Evolutionary conservation across 495 filamentous ascomycete genomes (phyloP).

Genomic region (Daldinia childiae): DNA sequence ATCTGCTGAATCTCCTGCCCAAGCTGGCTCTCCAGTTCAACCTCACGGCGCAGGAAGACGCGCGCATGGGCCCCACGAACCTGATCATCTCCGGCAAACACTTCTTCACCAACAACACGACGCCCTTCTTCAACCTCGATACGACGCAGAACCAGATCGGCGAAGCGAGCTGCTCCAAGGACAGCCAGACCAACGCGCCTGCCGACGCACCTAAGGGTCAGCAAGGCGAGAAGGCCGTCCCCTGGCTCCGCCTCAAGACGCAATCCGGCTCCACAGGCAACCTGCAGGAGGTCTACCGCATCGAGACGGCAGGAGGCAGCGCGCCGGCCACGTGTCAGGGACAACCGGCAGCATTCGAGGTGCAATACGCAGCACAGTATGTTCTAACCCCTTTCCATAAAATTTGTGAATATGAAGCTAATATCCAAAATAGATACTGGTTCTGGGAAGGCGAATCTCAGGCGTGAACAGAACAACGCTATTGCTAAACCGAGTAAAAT

Average conservation of each 20-base stretch:
- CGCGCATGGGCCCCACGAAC: conserved; percentile 61
- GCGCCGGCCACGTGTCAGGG: conserved; percentile 78
- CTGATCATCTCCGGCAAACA: conserved; percentile 77
- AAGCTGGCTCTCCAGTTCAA: conserved; percentile 65
- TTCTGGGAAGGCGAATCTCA: conserved; percentile 34
- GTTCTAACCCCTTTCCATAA: conserved; percentile 41
- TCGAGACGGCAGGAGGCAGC: conserved; percentile 85
- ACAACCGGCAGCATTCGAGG: conserved; percentile 66
- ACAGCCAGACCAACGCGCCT: conserved; percentile 65
- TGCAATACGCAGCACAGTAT: conserved; percentile 87
- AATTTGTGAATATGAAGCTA: conserved; percentile 7
- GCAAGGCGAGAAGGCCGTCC: conserved; percentile 66
- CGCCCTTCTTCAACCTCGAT: conserved; percentile 82
- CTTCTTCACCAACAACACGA: conserved; percentile 72
- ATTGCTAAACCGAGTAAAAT: conserved; percentile 28
- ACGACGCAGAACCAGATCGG: conserved; percentile 62
- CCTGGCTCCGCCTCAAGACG: conserved; percentile 73
- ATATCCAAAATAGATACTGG: conserved; percentile 40
- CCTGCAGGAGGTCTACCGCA: conserved; percentile 81
- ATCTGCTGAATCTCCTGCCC: conserved; percentile 66
- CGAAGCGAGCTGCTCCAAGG: conserved; percentile 70
- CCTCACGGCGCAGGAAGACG: conserved; percentile 48
- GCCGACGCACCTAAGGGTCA: conserved; percentile 61
- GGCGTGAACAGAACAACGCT: conserved; percentile 6
- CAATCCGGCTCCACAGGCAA: conserved; percentile 63